Evolutionary conservation across 2,329 filamentous ascomycete species (phyloP), one percentile per base, ranked within the genome.

Genomic region (Corinectria fuckeliana): DNA sequence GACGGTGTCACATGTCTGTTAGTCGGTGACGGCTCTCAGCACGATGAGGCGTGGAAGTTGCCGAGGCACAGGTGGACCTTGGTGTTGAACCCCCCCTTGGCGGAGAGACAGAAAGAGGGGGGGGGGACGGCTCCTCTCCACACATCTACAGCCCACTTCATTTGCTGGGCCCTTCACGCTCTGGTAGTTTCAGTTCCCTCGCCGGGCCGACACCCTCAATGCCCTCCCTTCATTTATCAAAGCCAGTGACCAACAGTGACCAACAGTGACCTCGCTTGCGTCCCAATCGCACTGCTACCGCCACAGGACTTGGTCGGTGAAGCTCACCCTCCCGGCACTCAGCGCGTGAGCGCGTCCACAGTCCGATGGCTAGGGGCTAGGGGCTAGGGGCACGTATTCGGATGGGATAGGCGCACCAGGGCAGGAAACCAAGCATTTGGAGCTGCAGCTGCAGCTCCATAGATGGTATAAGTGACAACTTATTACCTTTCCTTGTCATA

Each of bases 151-250:
- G 41, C 47, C 56, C 56, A 59, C 56, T 39, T 61, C 49, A 52
- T 48, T 42, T 26, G 49, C 49, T 36, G 32, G 32, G 32, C 32
- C 30, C 42, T 50, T 63, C 62, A 61, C 56, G 59, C 65, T 50
- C 52, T 61, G 41, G 56, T 39, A 51, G 66, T 69, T 63, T 64
- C 62, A 64, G 60, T 50, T n/a, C 38, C 32, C 60, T 53, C 53
- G 44, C 50, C 42, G 62, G 56, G 53, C 56, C 56, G 56, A 44
- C 30, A 50, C 44, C 50, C 50, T 58, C 45, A 54, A 51, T 55
- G 34, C 56, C 20, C 39, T 55, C n/a, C n/a, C n/a, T n/a, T n/a
- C n/a, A n/a, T n/a, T 58, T 56, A 50, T 56, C 56, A 48, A 47
- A 44, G 30, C 44, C 48, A 56, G 56, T n/a, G n/a, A n/a, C n/a